Evolutionary conservation across 2,329 filamentous ascomycete species (phyloP), one percentile per base, ranked within the genome.

Genomic region (Ascochyta clinopodiicola): DNA sequence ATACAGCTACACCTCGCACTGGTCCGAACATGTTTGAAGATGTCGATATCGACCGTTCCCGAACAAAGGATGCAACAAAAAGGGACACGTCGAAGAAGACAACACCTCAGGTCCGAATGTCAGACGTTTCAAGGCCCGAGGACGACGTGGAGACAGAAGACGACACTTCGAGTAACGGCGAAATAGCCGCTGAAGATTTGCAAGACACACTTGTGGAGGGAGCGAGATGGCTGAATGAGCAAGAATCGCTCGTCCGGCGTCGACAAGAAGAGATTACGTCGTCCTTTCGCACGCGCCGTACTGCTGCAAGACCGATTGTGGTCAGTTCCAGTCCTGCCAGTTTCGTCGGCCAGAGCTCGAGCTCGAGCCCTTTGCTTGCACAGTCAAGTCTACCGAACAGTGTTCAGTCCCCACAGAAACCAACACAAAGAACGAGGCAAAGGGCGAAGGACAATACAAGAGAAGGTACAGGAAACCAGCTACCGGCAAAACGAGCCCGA

Each of bases 11-110:
- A 21, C 61, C 63, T 4, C 57, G 51, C 13, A 56, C 48, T 1
- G 59, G 63, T 1, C 37, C 37, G 15, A 61, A 60, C 15, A 60
- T 64, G 56, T 63, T 61, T 29, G 57, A 62, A 27, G 59, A 59
- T 8, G 38, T 63, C 12, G 52, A 59, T 1, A 17, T 22, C 1
- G 25, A 19, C 1, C n/a, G 21, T 21, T 22, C 10, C 7, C 7
- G 2, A 7, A 15, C 22, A 2, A 29, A 17, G 15, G 27, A 27
- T 12, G 8, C 39, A 24, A n/a, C 19, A 31, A 4, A 7, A 19
- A 36, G 10, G 15, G 10, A 36, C 15, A 17, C 34, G 6, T 15
- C 34, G 15, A 36, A 36, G 34, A 36, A 17, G 9, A 9, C 15
- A 6, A 19, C 31, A 32, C 31, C 31, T 17, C 17, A 17, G 2